Conservation (phyloP, 2,329 filamentous ascomycete species). For the Lasiodiplodia sp. region DNA sequence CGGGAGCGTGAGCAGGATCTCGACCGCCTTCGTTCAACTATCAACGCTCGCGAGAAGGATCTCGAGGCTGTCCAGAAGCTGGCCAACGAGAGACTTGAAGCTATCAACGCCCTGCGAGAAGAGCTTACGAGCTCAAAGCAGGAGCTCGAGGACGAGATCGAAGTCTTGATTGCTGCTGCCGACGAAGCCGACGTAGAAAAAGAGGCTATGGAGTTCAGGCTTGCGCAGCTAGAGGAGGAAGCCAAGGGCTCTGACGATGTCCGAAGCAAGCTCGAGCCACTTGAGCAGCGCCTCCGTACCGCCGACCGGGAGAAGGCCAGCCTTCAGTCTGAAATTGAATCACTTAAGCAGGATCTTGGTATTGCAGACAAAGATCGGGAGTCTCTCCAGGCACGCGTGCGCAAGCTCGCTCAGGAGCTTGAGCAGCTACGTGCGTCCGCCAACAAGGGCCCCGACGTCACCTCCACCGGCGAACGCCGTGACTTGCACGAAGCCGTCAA, state of each 20-base stretch:
- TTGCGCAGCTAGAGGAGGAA: constrained; percentile 48
- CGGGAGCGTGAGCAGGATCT: constrained; percentile 58
- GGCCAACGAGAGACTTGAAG: constrained; percentile 46
- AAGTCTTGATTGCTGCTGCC: constrained; percentile 52
- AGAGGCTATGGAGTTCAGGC: constrained; percentile 65
- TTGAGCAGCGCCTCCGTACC: constrained; percentile 44
- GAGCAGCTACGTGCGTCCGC: constrained; percentile 60
- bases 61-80: constrained; percentile 43
- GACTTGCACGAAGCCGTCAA: constrained; percentile 68
- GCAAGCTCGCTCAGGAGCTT: constrained; percentile 65
- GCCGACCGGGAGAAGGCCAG: constrained; percentile 48
- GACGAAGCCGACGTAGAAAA: constrained; percentile 58
- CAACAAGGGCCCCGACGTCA: constrained; percentile 46
- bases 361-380: constrained; percentile 43
- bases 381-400: constrained; percentile 60
- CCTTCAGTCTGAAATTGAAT: constrained; percentile 43
- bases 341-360: constrained; percentile 46
- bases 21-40: constrained; percentile 59
- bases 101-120: constrained; percentile 60
- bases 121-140: constrained; percentile 48
- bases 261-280: constrained; percentile 58
- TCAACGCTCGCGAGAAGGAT: constrained; percentile 42
- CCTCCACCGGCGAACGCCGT: constrained; percentile 62
- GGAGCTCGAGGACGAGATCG: constrained; percentile 61
- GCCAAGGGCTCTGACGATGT: constrained; percentile 49